Base-by-base conservation (phyloP, 371 early-diverging fungal species). In the Circinella minor region DNA sequence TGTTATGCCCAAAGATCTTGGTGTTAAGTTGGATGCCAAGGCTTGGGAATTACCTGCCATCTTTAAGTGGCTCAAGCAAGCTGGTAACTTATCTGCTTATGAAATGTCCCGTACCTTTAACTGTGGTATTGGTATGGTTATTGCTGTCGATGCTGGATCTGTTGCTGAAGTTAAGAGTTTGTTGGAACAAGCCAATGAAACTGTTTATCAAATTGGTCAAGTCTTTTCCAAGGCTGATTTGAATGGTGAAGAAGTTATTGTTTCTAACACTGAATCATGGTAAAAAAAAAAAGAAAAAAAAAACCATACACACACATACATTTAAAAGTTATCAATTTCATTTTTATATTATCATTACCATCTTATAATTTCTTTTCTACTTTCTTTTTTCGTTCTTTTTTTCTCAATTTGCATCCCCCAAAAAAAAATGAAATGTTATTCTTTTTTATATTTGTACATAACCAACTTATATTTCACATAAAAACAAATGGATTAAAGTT, bases 71-170 rank as follows among this genome's bases (percentile, higher is more conserved):
- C 78, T 97, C 69, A 94, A 94, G 87, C 75, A 85, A 68, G 87
- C 92, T 10, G 99, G 99, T 67, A 89, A 91, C 66, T 86, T 95
- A n/a, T 88, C 90, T 11, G 86, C 89, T 63, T 79, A 80, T 67
- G 99, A 98, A 80, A 90, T 99, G 90, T 90, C 95, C 10, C 89
- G 98, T 65, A 98, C 99, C 0, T 99, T 99, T 86, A 99, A 99
- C 89, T 98, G 98, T 81, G 99, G 99, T 74, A 93, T 98, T 67
- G 99, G 99, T 71, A 97, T 99, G 98, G 92, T 97, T 38, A 77
- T 98, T 4, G 89, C 98, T 36, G 95, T 94, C n/a, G 87, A 87
- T 55, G 66, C 77, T 39, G 86, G 81, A 43, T 71, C 93, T 66
- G 93, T 88, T 20, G 81, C 74, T 27, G 83, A 87, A 37, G 91